Percentiles rank a stretch among this genome's conserved stretches.
phyloP scores from a whole-genome alignment of 176 grass and related monocot genomes.

The Puccinellia tenuiflora region DNA sequence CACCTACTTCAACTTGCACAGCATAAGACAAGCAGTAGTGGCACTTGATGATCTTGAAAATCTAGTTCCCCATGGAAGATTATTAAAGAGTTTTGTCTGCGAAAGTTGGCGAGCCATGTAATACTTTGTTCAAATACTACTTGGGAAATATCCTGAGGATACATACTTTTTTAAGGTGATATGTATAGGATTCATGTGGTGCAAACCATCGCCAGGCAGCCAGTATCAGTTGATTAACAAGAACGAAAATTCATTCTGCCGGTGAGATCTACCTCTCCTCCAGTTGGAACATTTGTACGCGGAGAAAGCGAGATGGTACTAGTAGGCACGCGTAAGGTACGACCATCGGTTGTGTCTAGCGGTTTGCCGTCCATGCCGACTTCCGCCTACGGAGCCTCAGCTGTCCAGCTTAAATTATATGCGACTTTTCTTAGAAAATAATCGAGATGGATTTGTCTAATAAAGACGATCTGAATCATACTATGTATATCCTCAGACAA shows the following conservation, averaged over 20 bases:
- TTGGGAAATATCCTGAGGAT: not conserved
- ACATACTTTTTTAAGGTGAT: not conserved
- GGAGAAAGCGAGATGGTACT: constrained; percentile 23
- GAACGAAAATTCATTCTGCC: not conserved
- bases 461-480: not conserved
- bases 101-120: not conserved
- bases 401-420: not conserved
- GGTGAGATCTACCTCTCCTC: not conserved
- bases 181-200: constrained; percentile 12
- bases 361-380: constrained; percentile 26
- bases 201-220: not conserved
- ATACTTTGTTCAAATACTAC: not conserved
- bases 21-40: constrained; percentile 8
- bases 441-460: not conserved
- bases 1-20: constrained; percentile 19
- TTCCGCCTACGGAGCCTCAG: not conserved
- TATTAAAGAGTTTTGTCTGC: not conserved
- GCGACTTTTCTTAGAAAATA: not conserved
- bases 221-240: not conserved
- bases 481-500: not conserved
- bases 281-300: constrained; percentile 28
- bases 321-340: constrained; percentile 9
- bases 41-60: constrained; percentile 11
- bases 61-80: not conserved
- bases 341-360: not conserved